Base-by-base conservation (phyloP, 768 basidiomycete genomes). In the Trametes villosa region DNA sequence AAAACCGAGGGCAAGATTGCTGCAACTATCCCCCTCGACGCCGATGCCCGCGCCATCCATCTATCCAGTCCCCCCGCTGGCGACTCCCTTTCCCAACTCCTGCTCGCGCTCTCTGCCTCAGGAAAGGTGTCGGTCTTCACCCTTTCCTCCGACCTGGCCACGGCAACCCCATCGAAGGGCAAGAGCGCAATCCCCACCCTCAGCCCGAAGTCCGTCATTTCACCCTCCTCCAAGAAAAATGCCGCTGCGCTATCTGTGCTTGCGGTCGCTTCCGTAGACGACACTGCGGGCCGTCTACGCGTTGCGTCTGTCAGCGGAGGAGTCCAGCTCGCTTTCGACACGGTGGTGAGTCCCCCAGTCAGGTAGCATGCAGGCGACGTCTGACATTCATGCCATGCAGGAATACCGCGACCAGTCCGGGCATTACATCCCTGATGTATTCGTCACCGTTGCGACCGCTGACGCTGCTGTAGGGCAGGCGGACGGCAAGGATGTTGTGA, bases 1-100 rank as follows among this genome's bases (percentile, higher is more conserved):
- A 72, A 75, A 17, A 65, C 69, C 15, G 78, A 82, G 65, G 84
- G 86, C 31, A 83, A 76, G 64, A 76, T 86, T n/a, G 68, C 81
- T 20, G 86, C 86, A 17, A 84, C 84, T 5, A 78, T 86, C 5
- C 81, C 86, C 15, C 75, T 89, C 17, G 88, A 90, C 70, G 83
- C 87, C 3, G 83, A 85, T 59, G 84, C 83, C n/a, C 78, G 82
- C 22, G 70, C 72, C 20, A 76, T 85, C 59, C 34, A 68, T 34
- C 66, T 72, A 20, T 63, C 68, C 11, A 34, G 33, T 24, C 65
- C 73, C 48, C 62, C 70, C 20, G 55, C 67, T 29, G 36, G 71
- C 41, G 31, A 47, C 8, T 54, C 65, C n/a, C 63, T 73, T 12
- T 62, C 67, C 54, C 73, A 74, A 49, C 76, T 74, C 34, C 76